Percentiles rank a stretch among this genome's conserved stretches.
These are phyloP conservation scores for Paracoccidioides lutzii DNA, from an alignment of 2,329 filamentous ascomycete genomes.

Conservation along the genomic window DNA sequence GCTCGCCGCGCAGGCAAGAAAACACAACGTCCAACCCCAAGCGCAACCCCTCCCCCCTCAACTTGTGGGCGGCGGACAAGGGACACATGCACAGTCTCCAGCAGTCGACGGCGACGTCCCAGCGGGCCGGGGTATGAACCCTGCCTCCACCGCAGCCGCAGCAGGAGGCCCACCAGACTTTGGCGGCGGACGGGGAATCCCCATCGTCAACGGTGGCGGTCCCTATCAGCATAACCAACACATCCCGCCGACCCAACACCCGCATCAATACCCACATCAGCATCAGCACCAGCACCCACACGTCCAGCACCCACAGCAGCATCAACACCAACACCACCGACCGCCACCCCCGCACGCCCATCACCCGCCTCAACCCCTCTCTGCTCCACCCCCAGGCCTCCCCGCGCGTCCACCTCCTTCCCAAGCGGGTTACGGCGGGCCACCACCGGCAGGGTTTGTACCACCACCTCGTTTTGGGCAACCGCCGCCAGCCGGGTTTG, in stretches of 20 bases:
- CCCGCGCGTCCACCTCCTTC: conserved; percentile 59
- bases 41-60: conserved; percentile 62
- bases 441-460: conserved; percentile 31
- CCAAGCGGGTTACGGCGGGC: conserved; percentile 56
- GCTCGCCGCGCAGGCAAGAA: conserved; percentile 82
- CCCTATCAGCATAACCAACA: conserved; percentile 31
- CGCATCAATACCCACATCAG: conserved; percentile 39
- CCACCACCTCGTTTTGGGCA: conserved; percentile 27
- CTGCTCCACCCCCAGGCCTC: conserved; percentile 39
- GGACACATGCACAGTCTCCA: conserved; percentile 31
- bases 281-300: conserved; percentile 41
- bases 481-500: conserved; percentile 37
- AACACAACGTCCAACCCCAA: conserved; percentile 80
- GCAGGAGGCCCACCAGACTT: conserved; percentile 23
- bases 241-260: conserved; percentile 28
- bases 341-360: conserved; percentile 35
- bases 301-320: conserved; percentile 38
- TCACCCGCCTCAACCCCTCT: conserved; percentile 40
- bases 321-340: conserved; percentile 33
- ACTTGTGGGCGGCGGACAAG: conserved; percentile 42
- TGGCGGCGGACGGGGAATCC: conserved; percentile 27
- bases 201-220: conserved; percentile 25
- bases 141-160: conserved; percentile 12
- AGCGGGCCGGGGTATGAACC: conserved; percentile 15
- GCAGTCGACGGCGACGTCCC: conserved; percentile 32